A percentile compares a stretch with the other conserved stretches of the same genome.
phyloP scores from a whole-genome alignment of 768 basidiomycete genomes.

The Phanerochaete sordida region DNA sequence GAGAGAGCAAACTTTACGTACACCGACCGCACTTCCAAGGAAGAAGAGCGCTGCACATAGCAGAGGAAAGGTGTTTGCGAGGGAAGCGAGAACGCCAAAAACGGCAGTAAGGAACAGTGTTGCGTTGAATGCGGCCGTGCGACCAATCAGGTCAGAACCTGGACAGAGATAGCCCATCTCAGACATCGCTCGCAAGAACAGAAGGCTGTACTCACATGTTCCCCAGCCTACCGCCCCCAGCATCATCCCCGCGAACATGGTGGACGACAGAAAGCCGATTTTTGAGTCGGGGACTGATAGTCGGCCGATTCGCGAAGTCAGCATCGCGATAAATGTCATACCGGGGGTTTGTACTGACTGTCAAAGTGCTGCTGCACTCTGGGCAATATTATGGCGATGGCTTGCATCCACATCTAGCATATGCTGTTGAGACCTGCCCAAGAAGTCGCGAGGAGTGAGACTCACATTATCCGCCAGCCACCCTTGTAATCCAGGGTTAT shows the following conservation, averaged over 20 bases:
- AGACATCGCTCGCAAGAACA: not conserved
- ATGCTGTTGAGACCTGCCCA: slow-evolving; percentile 22
- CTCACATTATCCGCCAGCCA: slow-evolving; percentile 93
- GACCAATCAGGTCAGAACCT: slow-evolving; percentile 87
- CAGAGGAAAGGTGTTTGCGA: slow-evolving; percentile 60
- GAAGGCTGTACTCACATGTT: slow-evolving; percentile 50
- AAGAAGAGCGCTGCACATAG: slow-evolving; percentile 82
- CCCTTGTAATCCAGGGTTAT: slow-evolving; percentile 40
- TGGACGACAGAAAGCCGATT: slow-evolving; percentile 81
- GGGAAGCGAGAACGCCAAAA: slow-evolving; percentile 80
- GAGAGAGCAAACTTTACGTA: slow-evolving; percentile 24
- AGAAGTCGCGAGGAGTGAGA: slow-evolving; percentile 4
- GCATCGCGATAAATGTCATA: slow-evolving; percentile 6
- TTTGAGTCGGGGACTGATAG: slow-evolving; percentile 62
- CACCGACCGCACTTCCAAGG: slow-evolving; percentile 91
- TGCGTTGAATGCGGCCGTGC: slow-evolving; percentile 86
- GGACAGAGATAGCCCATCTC: not conserved
- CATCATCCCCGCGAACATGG: slow-evolving; percentile 98
- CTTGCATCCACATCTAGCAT: slow-evolving; percentile 91
- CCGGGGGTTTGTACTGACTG: slow-evolving; percentile 43
- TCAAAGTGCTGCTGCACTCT: slow-evolving; percentile 88
- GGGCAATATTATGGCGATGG: slow-evolving; percentile 91
- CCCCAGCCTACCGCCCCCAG: slow-evolving; percentile 91
- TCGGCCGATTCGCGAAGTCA: not conserved
- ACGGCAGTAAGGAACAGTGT: slow-evolving; percentile 88